Percentiles rank a stretch among this genome's conserved stretches.
Evolutionary conservation across 768 basidiomycete genomes (phyloP).

Genomic region (Mycena rebaudengoi): DNA sequence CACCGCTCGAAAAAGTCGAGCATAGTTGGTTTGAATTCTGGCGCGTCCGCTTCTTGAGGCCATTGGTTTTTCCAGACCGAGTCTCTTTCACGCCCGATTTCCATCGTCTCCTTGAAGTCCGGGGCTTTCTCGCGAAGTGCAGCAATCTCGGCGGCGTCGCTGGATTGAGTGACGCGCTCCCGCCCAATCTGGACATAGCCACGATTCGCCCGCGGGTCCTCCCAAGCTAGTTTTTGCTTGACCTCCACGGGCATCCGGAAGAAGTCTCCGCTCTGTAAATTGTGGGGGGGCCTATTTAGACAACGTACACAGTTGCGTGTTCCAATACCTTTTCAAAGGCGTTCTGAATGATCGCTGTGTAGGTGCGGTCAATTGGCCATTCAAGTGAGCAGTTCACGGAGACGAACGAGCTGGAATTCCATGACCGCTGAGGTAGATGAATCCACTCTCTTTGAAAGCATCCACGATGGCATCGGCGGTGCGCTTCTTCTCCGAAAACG

Average conservation of each 20-base stretch:
- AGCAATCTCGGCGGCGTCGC: constrained; percentile 77
- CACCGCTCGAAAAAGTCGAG: constrained; percentile 76
- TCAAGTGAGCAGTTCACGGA: neutral
- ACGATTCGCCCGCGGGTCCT: constrained; percentile 85
- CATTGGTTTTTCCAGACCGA: constrained; percentile 81
- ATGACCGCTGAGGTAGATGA: constrained; percentile 80
- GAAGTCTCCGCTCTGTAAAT: constrained; percentile 76
- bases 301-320: neutral
- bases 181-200: constrained; percentile 85
- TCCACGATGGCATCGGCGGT: constrained; percentile 75
- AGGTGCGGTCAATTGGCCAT: neutral
- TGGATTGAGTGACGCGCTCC: constrained; percentile 82
- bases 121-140: constrained; percentile 77
- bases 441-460: constrained; percentile 84
- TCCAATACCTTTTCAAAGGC: constrained; percentile 70
- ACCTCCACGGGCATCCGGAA: constrained; percentile 68
- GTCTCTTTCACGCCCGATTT: constrained; percentile 89
- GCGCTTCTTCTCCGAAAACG: constrained; percentile 61
- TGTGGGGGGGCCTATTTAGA: too few relatives aligned
- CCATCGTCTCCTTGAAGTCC: constrained; percentile 87
- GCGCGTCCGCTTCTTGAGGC: constrained; percentile 70
- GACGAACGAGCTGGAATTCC: constrained; percentile 63
- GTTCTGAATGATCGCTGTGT: constrained; percentile 58
- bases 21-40: constrained; percentile 77
- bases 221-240: constrained; percentile 80